Conservation (phyloP, 805 yeast species). For the Suhomyces sp. region DNA sequence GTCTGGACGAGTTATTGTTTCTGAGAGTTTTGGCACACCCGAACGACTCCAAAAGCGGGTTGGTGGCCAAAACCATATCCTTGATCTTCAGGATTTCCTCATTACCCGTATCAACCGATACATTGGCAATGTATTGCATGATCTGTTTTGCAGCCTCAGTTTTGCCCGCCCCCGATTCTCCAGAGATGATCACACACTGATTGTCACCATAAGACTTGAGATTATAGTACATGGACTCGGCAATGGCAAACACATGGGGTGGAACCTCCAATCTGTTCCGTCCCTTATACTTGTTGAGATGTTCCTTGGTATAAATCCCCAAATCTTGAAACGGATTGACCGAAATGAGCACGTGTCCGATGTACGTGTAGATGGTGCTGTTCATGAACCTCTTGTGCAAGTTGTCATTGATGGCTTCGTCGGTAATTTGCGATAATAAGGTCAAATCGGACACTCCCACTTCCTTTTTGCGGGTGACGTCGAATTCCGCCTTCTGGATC, state of each 20-base stretch:
- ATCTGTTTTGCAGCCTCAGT: conserved; percentile 97
- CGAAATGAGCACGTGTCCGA: conserved; percentile 91
- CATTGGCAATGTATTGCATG: conserved; percentile 95
- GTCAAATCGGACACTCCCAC: conserved; percentile 98
- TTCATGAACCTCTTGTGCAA: conserved; percentile 85
- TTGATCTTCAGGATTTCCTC: conserved; percentile 81
- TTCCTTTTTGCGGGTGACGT: conserved; percentile 83
- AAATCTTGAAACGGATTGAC: conserved; percentile 95
- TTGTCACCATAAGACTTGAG: conserved; percentile 91
- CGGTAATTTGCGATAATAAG: conserved; percentile 80
- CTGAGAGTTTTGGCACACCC: conserved; percentile 93
- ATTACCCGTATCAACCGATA: conserved; percentile 63
- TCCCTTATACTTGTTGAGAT: conserved; percentile 75
- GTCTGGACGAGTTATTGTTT: conserved; percentile 87
- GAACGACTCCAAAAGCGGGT: conserved; percentile 85
- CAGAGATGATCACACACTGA: conserved; percentile 96
- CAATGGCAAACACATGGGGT: conserved; percentile 97
- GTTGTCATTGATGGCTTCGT: conserved; percentile 90
- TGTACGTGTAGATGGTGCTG: conserved; percentile 87
- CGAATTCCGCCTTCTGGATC: conserved; percentile 86
- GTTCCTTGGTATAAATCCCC: conserved; percentile 87
- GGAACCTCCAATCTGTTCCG: conserved; percentile 94
- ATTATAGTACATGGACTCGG: conserved; percentile 94
- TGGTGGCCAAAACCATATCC: conserved; percentile 97
- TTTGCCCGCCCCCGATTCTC: conserved; percentile 98